Base-by-base conservation (phyloP, 192 early-diverging fungal species). In the Coemansia sp. region DNA sequence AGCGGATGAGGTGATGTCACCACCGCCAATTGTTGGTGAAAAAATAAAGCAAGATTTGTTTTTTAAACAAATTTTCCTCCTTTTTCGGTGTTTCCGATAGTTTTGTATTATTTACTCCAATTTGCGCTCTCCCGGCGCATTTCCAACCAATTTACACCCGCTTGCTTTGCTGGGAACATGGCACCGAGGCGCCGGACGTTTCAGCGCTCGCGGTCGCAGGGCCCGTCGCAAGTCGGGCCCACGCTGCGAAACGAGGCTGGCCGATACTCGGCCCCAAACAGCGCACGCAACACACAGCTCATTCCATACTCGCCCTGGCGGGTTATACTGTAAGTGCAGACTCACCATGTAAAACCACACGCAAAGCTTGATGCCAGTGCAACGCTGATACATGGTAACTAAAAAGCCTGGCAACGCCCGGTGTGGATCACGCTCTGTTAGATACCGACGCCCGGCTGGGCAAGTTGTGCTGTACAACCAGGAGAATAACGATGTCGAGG, bases 391-490 rank as follows among this genome's bases (percentile, higher is more conserved):
- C 50, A 30, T 30, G n/a, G n/a, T n/a, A n/a, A n/a, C n/a, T n/a
- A n/a, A n/a, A n/a, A n/a, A n/a, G n/a, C n/a, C n/a, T n/a, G n/a
- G n/a, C n/a, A n/a, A n/a, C n/a, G n/a, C n/a, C n/a, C n/a, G n/a
- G 27, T 31, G 23, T 19, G 23, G 16, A 19, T 30, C n/a, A 45
- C 22, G 7, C 4, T 52, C 14, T 67, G 7, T 30, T 74, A 74
- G 66, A 12, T 69, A 77, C 44, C 54, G 58, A 19, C 60, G 63
- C 16, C 53, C 65, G 7, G 32, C 69, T 4, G 75, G 75, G 18
- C 83, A 89, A 21, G 64, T 85, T 11, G 90, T 91, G 0, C 67
- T 91, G 7, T 90, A 85, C 47, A 88, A 90, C 62, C 78, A 81
- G 11, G 81, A 85, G 27, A 81, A 69, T 30, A 76, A 71, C 56